Conservation (phyloP, 495 filamentous ascomycete species). For the Diplogelasinospora grovesii region DNA sequence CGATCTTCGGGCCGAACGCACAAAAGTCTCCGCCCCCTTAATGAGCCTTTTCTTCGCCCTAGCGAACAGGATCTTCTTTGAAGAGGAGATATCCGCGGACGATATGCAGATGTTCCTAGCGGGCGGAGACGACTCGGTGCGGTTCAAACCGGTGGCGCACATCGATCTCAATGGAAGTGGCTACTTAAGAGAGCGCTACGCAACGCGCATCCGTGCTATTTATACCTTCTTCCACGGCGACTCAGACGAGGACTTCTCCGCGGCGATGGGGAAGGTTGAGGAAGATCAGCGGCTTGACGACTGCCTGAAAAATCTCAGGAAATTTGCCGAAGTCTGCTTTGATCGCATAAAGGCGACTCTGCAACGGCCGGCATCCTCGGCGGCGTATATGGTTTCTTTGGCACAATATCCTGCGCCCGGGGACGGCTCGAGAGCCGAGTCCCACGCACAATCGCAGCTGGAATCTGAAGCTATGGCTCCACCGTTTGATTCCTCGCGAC, state of each 20-base stretch:
- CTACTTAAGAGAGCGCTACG: too few relatives aligned
- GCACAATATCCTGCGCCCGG: constrained; percentile 1
- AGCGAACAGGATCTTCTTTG: constrained; percentile 13
- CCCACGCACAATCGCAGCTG: constrained; percentile 24
- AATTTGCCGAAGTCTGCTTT: constrained; percentile 2
- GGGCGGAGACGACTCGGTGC: too few relatives aligned
- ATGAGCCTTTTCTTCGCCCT: too few relatives aligned
- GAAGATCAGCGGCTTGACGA: background rate
- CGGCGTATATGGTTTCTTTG: background rate
- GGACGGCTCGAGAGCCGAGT: constrained; percentile 3
- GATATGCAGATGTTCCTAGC: constrained; percentile 6
- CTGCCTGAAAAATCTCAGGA: background rate
- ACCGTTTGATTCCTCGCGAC: background rate
- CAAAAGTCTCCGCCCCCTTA: background rate
- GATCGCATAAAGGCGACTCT: background rate
- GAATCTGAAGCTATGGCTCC: constrained; percentile 15
- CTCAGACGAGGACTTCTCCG: too few relatives aligned
- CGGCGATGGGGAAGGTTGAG: background rate
- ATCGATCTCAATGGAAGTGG: too few relatives aligned
- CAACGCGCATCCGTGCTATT: too few relatives aligned
- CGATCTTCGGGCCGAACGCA: constrained; percentile 6
- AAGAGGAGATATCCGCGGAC: constrained; percentile 7
- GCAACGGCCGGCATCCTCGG: background rate
- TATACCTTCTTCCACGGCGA: too few relatives aligned
- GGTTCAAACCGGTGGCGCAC: too few relatives aligned